phyloP scores from a whole-genome alignment of 2,329 filamentous ascomycete species.

The Penicillium sp. region DNA sequence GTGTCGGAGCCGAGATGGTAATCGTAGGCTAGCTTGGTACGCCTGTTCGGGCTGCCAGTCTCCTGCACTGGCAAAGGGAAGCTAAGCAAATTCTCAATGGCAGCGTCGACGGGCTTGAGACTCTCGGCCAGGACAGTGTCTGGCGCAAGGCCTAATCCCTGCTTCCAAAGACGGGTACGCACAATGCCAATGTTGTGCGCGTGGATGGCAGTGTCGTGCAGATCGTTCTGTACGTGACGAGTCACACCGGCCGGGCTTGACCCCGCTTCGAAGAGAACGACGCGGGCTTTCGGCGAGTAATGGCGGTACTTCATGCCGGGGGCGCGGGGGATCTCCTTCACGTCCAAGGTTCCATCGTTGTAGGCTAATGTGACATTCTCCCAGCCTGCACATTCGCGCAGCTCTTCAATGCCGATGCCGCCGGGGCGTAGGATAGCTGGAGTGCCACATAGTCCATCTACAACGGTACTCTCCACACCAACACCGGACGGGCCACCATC shows the following conservation, averaged over 20 bases:
- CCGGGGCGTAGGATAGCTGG: slow-evolving; percentile 83
- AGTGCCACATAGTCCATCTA: slow-evolving; percentile 80
- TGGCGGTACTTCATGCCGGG: slow-evolving; percentile 99
- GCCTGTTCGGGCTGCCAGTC: slow-evolving; percentile 14
- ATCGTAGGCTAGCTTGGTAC: slow-evolving; percentile 55
- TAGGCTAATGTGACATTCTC: slow-evolving; percentile 74
- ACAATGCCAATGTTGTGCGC: slow-evolving; percentile 39
- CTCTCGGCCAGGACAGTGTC: slow-evolving; percentile 23
- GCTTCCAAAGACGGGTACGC: slow-evolving; percentile 37
- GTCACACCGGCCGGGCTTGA: slow-evolving; percentile 28
- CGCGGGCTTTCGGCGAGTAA: slow-evolving; percentile 85
- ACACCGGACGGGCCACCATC: slow-evolving; percentile 85
- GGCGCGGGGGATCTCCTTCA: slow-evolving; percentile 68
- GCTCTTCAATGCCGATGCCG: slow-evolving; percentile 77
- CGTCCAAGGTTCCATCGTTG: slow-evolving; percentile 68
- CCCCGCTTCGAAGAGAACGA: slow-evolving; percentile 73
- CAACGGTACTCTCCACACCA: slow-evolving; percentile 94
- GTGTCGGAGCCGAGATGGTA: slow-evolving; percentile 70
- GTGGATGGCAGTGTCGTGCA: slow-evolving; percentile 30
- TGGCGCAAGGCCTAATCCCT: slow-evolving; percentile 28
- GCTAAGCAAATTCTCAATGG: slow-evolving; percentile 26
- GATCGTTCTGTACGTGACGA: slow-evolving; percentile 33
- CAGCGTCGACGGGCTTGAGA: slow-evolving; percentile 21
- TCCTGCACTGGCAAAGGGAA: slow-evolving; percentile 30
- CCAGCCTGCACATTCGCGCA: slow-evolving; percentile 76